Base-by-base conservation (phyloP, 2,329 filamentous ascomycete species). In the Botrytis hyacinthi region DNA sequence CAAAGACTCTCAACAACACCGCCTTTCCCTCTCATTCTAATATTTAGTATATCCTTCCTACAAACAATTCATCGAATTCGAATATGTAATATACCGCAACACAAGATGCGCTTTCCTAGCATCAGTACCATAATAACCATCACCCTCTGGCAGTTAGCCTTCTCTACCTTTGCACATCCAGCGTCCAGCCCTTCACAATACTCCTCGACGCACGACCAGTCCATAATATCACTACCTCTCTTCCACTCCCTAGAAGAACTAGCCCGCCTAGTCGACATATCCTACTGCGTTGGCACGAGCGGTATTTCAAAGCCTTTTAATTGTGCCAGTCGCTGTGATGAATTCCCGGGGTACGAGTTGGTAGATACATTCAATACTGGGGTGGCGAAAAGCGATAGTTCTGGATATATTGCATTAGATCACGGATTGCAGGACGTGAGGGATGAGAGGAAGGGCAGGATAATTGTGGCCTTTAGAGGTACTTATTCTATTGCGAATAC, bases 401-500 rank as follows among this genome's bases (percentile, higher is more conserved):
- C 94, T 82, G 96, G 96, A 75, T 99, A 97, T 83, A 90, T 98
- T 73, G 95, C 93, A 0, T 84, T 98, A n/a, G 95, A 96, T 76
- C 92, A 97, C 80, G 82, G 60, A 44, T 18, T 42, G n/a, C 44
- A 44, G 26, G 32, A 76, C 16, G 40, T 42, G 40, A 22, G 26
- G 16, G 42, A 42, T 42, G 40, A 42, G 40, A 42, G 40, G 16
- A 66, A 71, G 18, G 76, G 77, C 4, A 87, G 90, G 73, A 92
- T 99, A 73, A 86, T 98, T 63, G 88, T 98, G 54, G 95, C 94
- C 14, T 98, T 98, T 80, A 90, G 96, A 65, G 96, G 96, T 37
- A 98, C 96, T 22, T 98, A 98, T 83, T 97, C 94, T 77, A 87
- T 99, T 78, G 88, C 94, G 71, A 97, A 98, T 81, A 95, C 95